Base-by-base conservation (phyloP, 805 yeast species). In the Schwanniomyces polymorphus region DNA sequence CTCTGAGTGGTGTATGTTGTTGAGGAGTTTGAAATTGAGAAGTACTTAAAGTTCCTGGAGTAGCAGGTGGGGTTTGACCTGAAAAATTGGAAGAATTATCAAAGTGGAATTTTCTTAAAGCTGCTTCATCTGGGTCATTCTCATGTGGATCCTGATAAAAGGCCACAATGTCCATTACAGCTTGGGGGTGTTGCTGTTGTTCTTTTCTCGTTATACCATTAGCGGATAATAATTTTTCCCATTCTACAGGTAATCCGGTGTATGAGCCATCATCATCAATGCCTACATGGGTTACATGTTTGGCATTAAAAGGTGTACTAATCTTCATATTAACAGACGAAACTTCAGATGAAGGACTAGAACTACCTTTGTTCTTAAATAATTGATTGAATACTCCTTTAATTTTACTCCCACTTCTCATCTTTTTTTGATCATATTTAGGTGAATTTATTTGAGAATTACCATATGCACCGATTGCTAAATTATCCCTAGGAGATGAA, bases 271-370 rank as follows among this genome's bases (percentile, higher is more conserved):
- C 80, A 52, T 79, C 81, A 64, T 92, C 97, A 42, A 88, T 85
- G 21, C 96, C 97, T 8, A 94, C 98, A 60, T 94, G 98, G 14
- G 94, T 90, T 29, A 90, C 86, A 60, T 91, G 97, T 60, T 88
- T 85, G 14, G 94, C 86, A 59, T 89, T 90, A 64, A 86, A 90
- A 0, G 99, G 99, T 0, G 90, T 85, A n/a, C 96, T 88, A 43
- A 92, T 94, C 54, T 82, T 82, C 72, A 71, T 70, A 57, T 67
- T 70, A 23, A 67, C 48, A n/a, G 57, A 55, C 2, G 53, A 47
- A 33, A 44, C 37, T 18, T 44, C 45, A 14, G 52, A 43, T n/a
- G 40, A 29, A 14, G 45, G 61, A 47, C 38, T 46, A 23, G 42
- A 53, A 5, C 43, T 27, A 7, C 53, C 51, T 35, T 42, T 42